Evolutionary conservation across 192 early-diverging fungal species (phyloP).

Genomic region (Backusella mclennaniae): DNA sequence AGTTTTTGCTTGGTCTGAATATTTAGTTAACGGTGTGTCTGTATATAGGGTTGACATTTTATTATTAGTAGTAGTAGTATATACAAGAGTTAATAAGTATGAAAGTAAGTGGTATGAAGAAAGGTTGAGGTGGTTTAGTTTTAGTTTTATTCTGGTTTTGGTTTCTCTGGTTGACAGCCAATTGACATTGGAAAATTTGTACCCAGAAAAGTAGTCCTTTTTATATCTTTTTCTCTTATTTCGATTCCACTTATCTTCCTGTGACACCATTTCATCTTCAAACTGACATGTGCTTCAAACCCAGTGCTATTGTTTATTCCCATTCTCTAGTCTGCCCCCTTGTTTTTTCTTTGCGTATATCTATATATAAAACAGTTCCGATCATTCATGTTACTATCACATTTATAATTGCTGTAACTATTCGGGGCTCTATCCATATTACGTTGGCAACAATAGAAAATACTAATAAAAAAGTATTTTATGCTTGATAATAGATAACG

Average conservation of each 20-base stretch:
- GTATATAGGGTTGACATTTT: background rate
- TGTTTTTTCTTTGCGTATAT: background rate
- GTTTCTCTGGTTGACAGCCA: background rate
- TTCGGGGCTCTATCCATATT: too few relatives aligned
- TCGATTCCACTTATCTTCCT: background rate
- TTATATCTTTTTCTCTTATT: background rate
- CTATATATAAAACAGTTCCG: background rate
- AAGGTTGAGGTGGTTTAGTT: background rate
- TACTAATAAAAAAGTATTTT: background rate
- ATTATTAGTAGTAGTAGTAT: background rate
- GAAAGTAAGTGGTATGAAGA: background rate
- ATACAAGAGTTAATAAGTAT: background rate
- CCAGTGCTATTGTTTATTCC: background rate
- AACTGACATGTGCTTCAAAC: background rate
- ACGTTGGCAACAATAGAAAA: background rate
- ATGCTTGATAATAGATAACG: background rate
- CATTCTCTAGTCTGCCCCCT: background rate
- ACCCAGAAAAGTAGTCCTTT: background rate
- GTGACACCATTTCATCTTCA: background rate
- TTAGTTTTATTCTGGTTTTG: background rate
- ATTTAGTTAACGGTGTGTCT: background rate
- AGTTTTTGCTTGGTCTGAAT: background rate
- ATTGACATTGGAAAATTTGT: background rate
- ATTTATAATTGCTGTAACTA: too few relatives aligned
- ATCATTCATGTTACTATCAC: background rate